Evolutionary conservation across 805 yeast genomes (phyloP).

Genomic region (Torulaspora maleeae): DNA sequence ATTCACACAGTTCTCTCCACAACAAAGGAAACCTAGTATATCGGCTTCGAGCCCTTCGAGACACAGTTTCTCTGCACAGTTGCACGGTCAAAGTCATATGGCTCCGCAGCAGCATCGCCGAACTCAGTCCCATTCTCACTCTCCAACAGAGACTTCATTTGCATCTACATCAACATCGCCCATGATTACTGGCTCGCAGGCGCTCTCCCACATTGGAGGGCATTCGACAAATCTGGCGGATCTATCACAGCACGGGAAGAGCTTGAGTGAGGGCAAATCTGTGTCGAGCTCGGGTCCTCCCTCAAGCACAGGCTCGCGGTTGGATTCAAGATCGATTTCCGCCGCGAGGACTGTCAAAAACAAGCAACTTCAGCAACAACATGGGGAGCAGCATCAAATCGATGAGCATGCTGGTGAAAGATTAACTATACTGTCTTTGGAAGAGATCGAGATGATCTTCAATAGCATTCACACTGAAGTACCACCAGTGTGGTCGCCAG

Average conservation of each 20-base stretch:
- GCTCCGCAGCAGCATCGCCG: constrained; percentile 4
- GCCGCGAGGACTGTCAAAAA: constrained; percentile 1
- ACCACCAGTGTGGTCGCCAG: constrained; percentile 58
- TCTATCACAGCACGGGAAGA: constrained; percentile 1
- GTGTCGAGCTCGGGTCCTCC: constrained; percentile 9
- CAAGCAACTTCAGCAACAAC: constrained; percentile 9
- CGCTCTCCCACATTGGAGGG: constrained; percentile 1
- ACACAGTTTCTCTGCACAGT: neutral
- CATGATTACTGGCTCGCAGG: neutral
- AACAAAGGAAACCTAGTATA: constrained; percentile 11
- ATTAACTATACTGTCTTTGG: constrained; percentile 33
- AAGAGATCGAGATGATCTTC: constrained; percentile 38
- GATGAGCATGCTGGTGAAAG: constrained; percentile 9
- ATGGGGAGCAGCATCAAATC: constrained; percentile 8
- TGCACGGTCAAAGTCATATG: constrained; percentile 3
- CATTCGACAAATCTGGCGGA: neutral
- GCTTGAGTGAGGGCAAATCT: constrained; percentile 2
- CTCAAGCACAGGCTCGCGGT: constrained; percentile 8
- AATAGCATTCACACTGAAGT: constrained; percentile 34
- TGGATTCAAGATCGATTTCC: constrained; percentile 7
- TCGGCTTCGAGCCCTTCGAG: constrained; percentile 10
- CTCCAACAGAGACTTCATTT: constrained; percentile 9
- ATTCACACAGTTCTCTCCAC: constrained; percentile 7
- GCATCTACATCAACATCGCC: constrained; percentile 13
- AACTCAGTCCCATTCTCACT: constrained; percentile 10